Percentiles rank a stretch among this genome's conserved stretches.
These are phyloP conservation scores for Phytophthora nicotianae DNA, from an alignment of 352 stramenopile genomes.

Conservation along the genomic window DNA sequence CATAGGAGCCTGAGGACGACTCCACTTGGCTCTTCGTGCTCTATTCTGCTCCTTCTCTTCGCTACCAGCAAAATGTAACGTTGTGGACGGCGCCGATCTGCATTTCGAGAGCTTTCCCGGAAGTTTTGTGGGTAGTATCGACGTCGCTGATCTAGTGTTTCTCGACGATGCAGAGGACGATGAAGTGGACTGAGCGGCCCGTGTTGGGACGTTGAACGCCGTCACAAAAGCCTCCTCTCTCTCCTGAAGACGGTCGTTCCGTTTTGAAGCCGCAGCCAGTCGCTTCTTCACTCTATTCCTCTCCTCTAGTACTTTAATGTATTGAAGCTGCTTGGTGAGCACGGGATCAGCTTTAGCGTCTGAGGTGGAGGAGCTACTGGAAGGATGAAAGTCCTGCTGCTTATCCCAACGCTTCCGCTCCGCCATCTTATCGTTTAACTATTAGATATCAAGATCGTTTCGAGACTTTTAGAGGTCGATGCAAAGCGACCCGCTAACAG, in stretches of 20 bases:
- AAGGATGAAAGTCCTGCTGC: constrained; percentile 35
- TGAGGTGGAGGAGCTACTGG: not conserved
- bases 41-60: constrained; percentile 16
- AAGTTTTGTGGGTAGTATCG: constrained; percentile 46
- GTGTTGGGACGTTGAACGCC: constrained; percentile 70
- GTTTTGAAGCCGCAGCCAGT: constrained; percentile 62
- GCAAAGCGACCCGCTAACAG: not conserved
- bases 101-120: constrained; percentile 27
- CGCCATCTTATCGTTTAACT: constrained; percentile 27
- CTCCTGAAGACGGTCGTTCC: constrained; percentile 58
- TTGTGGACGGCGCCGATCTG: constrained; percentile 52
- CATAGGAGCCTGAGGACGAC: constrained; percentile 49
- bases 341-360: constrained; percentile 50
- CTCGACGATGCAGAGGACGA: constrained; percentile 19
- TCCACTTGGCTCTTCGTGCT: constrained; percentile 60
- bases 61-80: constrained; percentile 30
- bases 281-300: constrained; percentile 85
- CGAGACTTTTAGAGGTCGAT: constrained; percentile 6
- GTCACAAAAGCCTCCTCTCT: constrained; percentile 81
- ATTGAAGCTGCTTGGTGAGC: constrained; percentile 80
- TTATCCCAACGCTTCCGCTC: constrained; percentile 60
- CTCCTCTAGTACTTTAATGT: constrained; percentile 86
- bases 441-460: constrained; percentile 15
- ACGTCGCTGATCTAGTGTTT: constrained; percentile 53
- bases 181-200: constrained; percentile 9